Conservation (phyloP, 2,329 filamentous ascomycete genomes). For the Aspergillus melleus region DNA sequence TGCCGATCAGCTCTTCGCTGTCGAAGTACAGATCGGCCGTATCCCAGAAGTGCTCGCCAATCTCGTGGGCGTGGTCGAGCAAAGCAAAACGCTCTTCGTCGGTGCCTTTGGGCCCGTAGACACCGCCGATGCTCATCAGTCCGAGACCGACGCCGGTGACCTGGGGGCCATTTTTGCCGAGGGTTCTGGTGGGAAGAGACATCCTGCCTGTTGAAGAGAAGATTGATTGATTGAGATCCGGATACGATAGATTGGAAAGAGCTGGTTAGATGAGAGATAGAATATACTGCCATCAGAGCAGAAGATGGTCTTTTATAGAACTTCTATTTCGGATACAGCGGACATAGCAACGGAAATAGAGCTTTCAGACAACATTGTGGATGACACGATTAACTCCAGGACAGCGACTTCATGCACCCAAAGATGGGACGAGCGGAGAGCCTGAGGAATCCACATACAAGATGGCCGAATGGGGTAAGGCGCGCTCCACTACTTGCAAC, state of each 20-base stretch:
- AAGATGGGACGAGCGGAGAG: too few species aligned
- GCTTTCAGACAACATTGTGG: background rate
- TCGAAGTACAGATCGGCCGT: conserved; percentile 36
- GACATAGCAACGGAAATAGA: background rate
- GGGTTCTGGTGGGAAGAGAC: conserved; percentile 22
- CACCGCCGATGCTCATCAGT: conserved; percentile 27
- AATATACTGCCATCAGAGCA: background rate
- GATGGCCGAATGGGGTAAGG: background rate
- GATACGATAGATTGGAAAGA: background rate
- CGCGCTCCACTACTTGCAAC: background rate
- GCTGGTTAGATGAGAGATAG: background rate
- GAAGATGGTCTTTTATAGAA: background rate
- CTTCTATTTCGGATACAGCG: background rate
- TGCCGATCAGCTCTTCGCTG: conserved; percentile 32
- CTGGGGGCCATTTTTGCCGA: conserved; percentile 29
- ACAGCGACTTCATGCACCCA: too few species aligned
- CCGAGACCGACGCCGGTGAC: conserved; percentile 30
- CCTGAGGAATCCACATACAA: too few species aligned
- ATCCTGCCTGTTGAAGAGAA: background rate
- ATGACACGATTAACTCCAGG: background rate
- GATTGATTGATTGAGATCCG: background rate
- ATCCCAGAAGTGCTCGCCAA: conserved; percentile 49
- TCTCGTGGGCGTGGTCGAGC: conserved; percentile 47
- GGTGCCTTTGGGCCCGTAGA: conserved; percentile 30
- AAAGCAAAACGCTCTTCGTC: conserved; percentile 48